Base-by-base conservation (phyloP, 345 rosid genomes). In the Moricandia arvensis region DNA sequence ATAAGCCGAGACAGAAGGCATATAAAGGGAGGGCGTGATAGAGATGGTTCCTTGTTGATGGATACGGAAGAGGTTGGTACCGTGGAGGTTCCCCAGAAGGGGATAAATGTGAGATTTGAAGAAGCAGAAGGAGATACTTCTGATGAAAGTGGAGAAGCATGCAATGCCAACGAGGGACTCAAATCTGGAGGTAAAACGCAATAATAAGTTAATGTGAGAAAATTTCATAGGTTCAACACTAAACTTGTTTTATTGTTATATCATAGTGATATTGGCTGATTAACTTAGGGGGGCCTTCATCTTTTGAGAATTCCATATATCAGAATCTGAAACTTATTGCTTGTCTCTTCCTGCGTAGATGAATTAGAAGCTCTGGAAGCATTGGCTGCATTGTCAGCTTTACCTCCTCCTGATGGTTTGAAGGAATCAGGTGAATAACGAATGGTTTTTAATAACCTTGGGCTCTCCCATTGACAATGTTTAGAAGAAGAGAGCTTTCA, bases 61-160 rank as follows among this genome's bases (percentile, higher is more conserved):
- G 85, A 84, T 77, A 78, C 85, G 84, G 90, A 89, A 82, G 86
- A 88, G 75, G 82, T 80, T 27, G 88, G 88, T 69, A 84, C 88
- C 1, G 85, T 81, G 37, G 91, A 86, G 81, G 82, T 87, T 78
- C 79, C 79, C 60, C 76, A 62, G 71, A 90, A 87, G 77, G 85
- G 86, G 72, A 84, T 86, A 80, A 85, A 74, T 29, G 31, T 29
- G 31, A 29, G 31, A 29, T 29, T 29, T 29, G 31, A 29, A 29
- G 87, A 87, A 68, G 79, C 72, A 49, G 70, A 75, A 75, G 82
- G 79, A 66, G 76, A 73, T 79, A 61, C 68, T 62, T 86, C 84
- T 74, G 94, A 87, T 82, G 96, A 87, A 63, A 83, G 86, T 37
- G 85, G 83, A 61, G 97, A 86, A 83, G 92, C 92, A 43, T 85